Evolutionary conservation across 2,329 filamentous ascomycete genomes (phyloP).

Genomic region (Aspergillus persii): DNA sequence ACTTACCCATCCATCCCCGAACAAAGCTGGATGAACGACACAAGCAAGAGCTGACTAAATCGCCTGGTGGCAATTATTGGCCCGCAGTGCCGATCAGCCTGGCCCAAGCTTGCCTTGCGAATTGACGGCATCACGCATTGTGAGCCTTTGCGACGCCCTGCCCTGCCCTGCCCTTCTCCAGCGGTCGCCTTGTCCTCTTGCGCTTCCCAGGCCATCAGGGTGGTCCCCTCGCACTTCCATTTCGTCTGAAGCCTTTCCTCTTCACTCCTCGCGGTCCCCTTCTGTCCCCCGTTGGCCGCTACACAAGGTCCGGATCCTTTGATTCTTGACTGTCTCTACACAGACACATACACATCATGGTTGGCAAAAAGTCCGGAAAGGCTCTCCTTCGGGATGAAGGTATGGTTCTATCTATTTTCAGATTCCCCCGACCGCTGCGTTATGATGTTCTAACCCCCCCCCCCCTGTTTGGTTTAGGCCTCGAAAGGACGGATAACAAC

Average conservation of each 20-base stretch:
- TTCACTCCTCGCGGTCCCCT: background rate
- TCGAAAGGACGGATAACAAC: conserved; percentile 96
- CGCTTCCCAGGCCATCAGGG: background rate
- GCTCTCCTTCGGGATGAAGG: conserved; percentile 61
- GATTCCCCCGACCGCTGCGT: background rate
- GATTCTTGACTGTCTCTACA: background rate
- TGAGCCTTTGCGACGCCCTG: background rate
- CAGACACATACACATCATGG: conserved; percentile 47
- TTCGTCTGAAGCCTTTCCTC: background rate
- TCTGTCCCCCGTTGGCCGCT: background rate
- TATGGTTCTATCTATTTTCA: conserved; percentile 20
- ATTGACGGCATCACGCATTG: background rate
- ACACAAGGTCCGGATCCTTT: background rate
- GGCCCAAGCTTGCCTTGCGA: conserved; percentile 23
- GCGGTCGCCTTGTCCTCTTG: background rate
- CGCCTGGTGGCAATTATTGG: conserved; percentile 16
- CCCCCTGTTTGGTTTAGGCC: conserved; percentile 55
- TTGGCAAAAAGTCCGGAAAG: conserved; percentile 65
- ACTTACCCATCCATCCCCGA: background rate
- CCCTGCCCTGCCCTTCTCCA: background rate
- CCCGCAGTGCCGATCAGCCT: conserved; percentile 22
- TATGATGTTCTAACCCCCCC: conserved; percentile 12
- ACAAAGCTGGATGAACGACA: background rate
- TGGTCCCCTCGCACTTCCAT: background rate
- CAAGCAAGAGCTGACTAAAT: conserved; percentile 24